These are phyloP conservation scores for Zasmidium angulare DNA, from an alignment of 2,329 filamentous ascomycete genomes.

Conservation along the genomic window DNA sequence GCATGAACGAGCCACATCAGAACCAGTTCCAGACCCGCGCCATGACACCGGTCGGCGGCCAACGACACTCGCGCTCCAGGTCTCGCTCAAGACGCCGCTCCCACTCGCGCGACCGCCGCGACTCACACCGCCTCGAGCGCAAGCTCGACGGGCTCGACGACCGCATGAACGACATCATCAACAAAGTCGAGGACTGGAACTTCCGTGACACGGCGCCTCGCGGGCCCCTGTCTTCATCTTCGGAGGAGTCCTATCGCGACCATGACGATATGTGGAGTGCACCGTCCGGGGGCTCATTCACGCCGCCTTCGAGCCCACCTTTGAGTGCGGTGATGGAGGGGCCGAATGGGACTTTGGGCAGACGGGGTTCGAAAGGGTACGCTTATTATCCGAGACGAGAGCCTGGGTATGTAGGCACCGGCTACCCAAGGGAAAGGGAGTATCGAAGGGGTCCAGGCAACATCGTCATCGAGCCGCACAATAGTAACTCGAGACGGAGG, in stretches of 20 bases:
- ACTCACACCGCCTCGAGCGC: conserved; percentile 3
- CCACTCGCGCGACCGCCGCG: neutral
- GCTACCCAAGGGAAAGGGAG: neutral
- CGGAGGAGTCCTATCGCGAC: conserved; percentile 8
- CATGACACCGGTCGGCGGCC: neutral
- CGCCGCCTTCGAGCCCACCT: conserved; percentile 9
- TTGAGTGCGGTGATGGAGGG: neutral
- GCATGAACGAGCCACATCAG: neutral
- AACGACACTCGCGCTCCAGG: conserved; percentile 1
- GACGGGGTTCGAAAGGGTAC: neutral
- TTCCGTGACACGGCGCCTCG: neutral
- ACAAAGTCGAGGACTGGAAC: conserved; percentile 8
- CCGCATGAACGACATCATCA: neutral
- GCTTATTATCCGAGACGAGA: neutral
- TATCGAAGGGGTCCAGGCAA: neutral
- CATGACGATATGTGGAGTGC: neutral
- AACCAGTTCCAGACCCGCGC: conserved; percentile 6
- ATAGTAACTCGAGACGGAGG: neutral
- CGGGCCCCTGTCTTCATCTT: no score
- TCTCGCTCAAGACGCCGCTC: neutral
- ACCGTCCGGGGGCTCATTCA: conserved; percentile 7
- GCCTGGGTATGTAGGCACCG: neutral
- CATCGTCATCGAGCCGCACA: neutral
- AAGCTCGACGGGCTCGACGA: neutral
- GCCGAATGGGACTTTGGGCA: neutral